These are phyloP conservation scores for Pelargonium australe DNA, from an alignment of 441 rosid species.

Conservation along the genomic window DNA sequence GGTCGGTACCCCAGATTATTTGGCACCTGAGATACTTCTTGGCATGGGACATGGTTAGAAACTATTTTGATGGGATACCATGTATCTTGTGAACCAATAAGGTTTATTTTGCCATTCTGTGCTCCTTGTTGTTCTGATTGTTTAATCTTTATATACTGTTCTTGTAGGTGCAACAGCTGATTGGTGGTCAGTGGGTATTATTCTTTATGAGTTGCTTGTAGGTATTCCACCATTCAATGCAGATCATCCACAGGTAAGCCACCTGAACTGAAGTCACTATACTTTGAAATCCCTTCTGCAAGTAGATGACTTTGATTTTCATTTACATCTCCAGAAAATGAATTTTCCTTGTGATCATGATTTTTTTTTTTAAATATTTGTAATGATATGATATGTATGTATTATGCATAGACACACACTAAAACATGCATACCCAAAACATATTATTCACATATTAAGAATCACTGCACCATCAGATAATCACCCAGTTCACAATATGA, in stretches of 20 bases:
- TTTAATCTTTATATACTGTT: slow-evolving; percentile 19
- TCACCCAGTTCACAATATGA: neutral
- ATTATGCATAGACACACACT: neutral
- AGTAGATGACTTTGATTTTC: neutral
- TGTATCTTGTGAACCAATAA: slow-evolving; percentile 7
- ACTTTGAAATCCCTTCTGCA: slow-evolving; percentile 11
- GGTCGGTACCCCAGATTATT: slow-evolving; percentile 92
- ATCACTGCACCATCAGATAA: neutral
- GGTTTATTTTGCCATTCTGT: neutral
- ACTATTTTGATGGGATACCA: slow-evolving; percentile 12
- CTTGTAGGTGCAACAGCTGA: slow-evolving; percentile 83
- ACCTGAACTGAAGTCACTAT: neutral
- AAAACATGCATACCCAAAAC: neutral
- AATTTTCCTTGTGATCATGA: neutral
- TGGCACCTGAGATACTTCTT: slow-evolving; percentile 98
- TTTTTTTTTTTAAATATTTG: neutral
- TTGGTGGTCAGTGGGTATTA: slow-evolving; percentile 98
- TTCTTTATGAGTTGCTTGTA: slow-evolving; percentile 86
- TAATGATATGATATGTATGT: neutral
- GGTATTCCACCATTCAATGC: slow-evolving; percentile 97
- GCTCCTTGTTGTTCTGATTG: neutral
- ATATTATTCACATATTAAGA: neutral
- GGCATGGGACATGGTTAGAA: slow-evolving; percentile 93
- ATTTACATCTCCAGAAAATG: neutral
- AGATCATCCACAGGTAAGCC: slow-evolving; percentile 72